Conservation (phyloP, 306 rosid genomes). For the Pachyrhizus erosus region DNA sequence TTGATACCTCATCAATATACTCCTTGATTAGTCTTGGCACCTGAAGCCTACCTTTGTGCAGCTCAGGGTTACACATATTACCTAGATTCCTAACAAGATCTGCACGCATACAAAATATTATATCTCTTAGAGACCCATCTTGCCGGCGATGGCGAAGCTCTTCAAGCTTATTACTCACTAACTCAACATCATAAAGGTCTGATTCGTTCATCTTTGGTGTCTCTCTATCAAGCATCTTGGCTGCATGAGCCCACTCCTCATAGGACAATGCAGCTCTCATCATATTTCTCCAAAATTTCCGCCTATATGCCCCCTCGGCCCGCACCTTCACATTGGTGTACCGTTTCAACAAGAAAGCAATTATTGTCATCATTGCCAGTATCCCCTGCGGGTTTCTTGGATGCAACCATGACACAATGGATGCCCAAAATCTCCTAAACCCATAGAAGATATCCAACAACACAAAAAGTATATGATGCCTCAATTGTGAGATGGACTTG, state of each 20-base stretch:
- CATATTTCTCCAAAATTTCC: slow-evolving; percentile 92
- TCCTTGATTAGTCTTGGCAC: slow-evolving; percentile 82
- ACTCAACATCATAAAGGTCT: slow-evolving; percentile 73
- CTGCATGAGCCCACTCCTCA: slow-evolving; percentile 97
- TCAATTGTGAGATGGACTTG: slow-evolving; percentile 75
- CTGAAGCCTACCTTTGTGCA: slow-evolving; percentile 86
- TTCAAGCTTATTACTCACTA: slow-evolving; percentile 76
- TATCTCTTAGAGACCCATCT: slow-evolving; percentile 75
- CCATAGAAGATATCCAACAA: slow-evolving; percentile 50
- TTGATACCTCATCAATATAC: slow-evolving; percentile 82
- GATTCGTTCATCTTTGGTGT: slow-evolving; percentile 77
- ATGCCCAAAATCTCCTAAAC: slow-evolving; percentile 54
- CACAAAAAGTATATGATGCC: slow-evolving; percentile 54
- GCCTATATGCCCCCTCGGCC: slow-evolving; percentile 79
- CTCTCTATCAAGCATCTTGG: slow-evolving; percentile 90
- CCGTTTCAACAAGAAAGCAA: slow-evolving; percentile 78
- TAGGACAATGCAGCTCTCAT: slow-evolving; percentile 83
- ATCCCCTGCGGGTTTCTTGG: slow-evolving; percentile 88
- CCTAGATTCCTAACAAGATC: slow-evolving; percentile 88
- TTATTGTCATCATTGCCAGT: slow-evolving; percentile 78
- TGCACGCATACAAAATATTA: slow-evolving; percentile 83
- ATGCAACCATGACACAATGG: slow-evolving; percentile 73
- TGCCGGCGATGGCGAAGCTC: slow-evolving; percentile 82
- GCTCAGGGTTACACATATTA: slow-evolving; percentile 82
- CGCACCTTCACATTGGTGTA: slow-evolving; percentile 69